A percentile compares a stretch with the other conserved stretches of the same genome.
These are phyloP conservation scores for Pilaira anomala DNA, from an alignment of 192 early-diverging fungal species.

Conservation along the genomic window DNA sequence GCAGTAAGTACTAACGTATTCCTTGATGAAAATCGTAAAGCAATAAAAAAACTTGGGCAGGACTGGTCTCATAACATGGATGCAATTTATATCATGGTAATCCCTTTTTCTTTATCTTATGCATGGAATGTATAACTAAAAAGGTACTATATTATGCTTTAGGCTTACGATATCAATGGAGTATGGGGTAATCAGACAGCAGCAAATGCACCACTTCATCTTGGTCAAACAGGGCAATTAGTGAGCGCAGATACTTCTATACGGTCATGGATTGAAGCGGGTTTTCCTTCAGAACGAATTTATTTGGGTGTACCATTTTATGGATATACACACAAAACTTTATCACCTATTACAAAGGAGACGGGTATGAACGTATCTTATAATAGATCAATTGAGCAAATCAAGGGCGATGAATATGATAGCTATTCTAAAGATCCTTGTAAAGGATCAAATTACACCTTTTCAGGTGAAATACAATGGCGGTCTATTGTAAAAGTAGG, in stretches of 20 bases:
- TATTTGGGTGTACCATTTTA: constrained; percentile 46
- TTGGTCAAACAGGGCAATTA: background rate
- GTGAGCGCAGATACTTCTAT: constrained; percentile 17
- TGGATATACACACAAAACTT: constrained; percentile 23
- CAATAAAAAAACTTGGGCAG: constrained; percentile 9
- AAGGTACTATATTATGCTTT: too few species aligned
- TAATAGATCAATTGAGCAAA: constrained; percentile 10
- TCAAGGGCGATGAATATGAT: constrained; percentile 36
- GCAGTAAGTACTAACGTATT: constrained; percentile 38
- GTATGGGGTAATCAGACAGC: constrained; percentile 22
- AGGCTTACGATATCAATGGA: constrained; percentile 33
- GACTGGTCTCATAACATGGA: constrained; percentile 24
- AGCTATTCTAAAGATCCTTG: constrained; percentile 24
- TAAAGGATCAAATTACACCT: constrained; percentile 14
- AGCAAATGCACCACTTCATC: constrained; percentile 29
- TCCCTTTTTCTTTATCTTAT: background rate
- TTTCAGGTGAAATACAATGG: constrained; percentile 35
- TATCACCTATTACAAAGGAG: background rate
- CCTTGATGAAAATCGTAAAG: constrained; percentile 22
- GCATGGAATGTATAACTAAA: too few species aligned
- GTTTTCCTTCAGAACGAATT: constrained; percentile 31
- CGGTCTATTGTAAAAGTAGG: constrained; percentile 17
- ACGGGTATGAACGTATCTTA: background rate
- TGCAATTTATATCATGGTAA: constrained; percentile 29
- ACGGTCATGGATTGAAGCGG: constrained; percentile 28